These are phyloP conservation scores for Rhododendron molle DNA, from an alignment of 148 eudicot genomes.

Conservation along the genomic window DNA sequence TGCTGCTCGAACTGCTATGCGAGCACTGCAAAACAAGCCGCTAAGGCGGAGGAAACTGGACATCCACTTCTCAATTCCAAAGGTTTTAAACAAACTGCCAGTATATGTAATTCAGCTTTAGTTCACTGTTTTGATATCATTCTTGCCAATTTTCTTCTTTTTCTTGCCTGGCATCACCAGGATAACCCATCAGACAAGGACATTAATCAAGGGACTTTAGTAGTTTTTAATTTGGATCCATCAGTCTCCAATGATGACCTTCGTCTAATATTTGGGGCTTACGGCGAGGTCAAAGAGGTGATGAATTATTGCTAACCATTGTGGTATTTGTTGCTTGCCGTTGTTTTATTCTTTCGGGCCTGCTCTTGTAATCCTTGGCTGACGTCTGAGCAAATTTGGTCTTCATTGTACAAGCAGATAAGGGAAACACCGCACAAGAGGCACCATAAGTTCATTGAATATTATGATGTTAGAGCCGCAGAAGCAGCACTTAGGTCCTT, in stretches of 20 bases:
- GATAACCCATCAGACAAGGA: slow-evolving; percentile 97
- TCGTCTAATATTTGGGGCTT: slow-evolving; percentile 74
- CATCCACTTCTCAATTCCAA: slow-evolving; percentile 94
- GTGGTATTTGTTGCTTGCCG: background rate
- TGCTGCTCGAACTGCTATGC: slow-evolving; percentile 89
- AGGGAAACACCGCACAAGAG: slow-evolving; percentile 93
- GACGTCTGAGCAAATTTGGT: slow-evolving; percentile 3
- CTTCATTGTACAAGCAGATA: slow-evolving; percentile 42
- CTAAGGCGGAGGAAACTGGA: slow-evolving; percentile 84
- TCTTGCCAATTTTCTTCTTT: background rate
- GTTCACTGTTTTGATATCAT: background rate
- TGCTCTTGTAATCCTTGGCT: background rate
- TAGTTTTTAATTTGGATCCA: slow-evolving; percentile 86
- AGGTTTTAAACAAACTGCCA: slow-evolving; percentile 35
- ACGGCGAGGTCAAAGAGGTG: slow-evolving; percentile 98
- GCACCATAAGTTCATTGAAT: slow-evolving; percentile 91
- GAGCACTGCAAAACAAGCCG: slow-evolving; percentile 78
- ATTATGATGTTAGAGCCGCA: slow-evolving; percentile 92
- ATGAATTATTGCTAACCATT: background rate
- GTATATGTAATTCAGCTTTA: slow-evolving; percentile 1
- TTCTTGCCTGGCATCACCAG: slow-evolving; percentile 22
- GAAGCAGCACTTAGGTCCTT: slow-evolving; percentile 91
- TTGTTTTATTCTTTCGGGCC: background rate
- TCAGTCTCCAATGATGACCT: slow-evolving; percentile 91
- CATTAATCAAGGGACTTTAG: slow-evolving; percentile 89